A percentile compares a stretch with the other conserved stretches of the same genome.
These are phyloP conservation scores for Diaporthe caulivora DNA, from an alignment of 2,329 filamentous ascomycete genomes.

Conservation along the genomic window DNA sequence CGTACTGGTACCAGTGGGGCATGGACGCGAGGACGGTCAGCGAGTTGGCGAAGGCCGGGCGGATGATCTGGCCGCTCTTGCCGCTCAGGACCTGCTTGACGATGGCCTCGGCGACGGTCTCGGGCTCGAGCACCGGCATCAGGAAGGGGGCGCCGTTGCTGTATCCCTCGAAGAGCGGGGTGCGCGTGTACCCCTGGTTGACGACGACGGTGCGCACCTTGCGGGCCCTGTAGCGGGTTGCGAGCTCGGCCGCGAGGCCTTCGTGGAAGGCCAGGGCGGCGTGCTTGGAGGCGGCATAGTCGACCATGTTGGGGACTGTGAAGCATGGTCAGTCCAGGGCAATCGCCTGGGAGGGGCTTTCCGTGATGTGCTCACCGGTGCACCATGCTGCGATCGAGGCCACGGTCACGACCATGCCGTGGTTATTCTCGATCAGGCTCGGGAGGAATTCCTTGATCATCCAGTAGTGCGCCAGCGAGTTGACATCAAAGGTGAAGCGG, in stretches of 20 bases:
- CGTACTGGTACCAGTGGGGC: conserved; percentile 74
- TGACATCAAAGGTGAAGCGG: conserved; percentile 78
- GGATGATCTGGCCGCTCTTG: conserved; percentile 66
- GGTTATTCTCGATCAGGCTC: conserved; percentile 70
- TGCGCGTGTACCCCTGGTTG: conserved; percentile 73
- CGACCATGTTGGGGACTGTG: conserved; percentile 69
- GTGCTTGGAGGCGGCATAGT: conserved; percentile 77
- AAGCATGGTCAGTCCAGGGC: neutral
- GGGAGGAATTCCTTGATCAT: conserved; percentile 77
- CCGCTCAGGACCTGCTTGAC: conserved; percentile 71
- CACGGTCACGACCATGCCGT: conserved; percentile 80
- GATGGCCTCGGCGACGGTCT: conserved; percentile 74
- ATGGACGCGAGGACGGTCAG: conserved; percentile 61
- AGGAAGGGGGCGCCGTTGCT: conserved; percentile 63
- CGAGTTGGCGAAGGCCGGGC: conserved; percentile 60
- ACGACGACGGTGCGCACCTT: conserved; percentile 76
- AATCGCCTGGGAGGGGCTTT: neutral
- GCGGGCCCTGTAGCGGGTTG: conserved; percentile 70
- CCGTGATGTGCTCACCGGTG: conserved; percentile 47
- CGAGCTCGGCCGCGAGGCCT: conserved; percentile 69
- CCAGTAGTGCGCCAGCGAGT: conserved; percentile 76
- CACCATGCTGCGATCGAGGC: conserved; percentile 74
- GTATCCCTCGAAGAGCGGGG: conserved; percentile 70
- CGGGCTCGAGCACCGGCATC: conserved; percentile 67
- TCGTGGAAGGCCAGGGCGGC: conserved; percentile 77